phyloP scores from a whole-genome alignment of 176 grass and related monocot species.

The Hsuehochloa calcarea region DNA sequence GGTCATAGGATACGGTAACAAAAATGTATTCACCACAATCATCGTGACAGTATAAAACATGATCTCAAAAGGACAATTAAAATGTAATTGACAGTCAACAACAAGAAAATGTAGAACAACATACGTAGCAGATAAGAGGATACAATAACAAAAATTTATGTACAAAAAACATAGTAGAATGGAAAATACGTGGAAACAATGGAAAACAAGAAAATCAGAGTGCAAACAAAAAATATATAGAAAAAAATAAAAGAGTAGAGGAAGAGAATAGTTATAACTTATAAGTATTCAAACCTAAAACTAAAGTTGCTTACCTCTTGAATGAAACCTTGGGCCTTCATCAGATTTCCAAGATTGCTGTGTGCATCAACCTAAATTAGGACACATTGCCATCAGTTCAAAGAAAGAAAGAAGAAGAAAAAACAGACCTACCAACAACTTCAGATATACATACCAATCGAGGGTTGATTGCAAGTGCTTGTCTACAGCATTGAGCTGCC shows the following conservation, averaged over 20 bases:
- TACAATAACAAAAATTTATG: neutral
- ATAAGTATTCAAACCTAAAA: neutral
- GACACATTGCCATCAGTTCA: slow-evolving; percentile 33
- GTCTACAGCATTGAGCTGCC: slow-evolving; percentile 90
- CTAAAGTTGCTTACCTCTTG: slow-evolving; percentile 60
- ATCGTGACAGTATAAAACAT: neutral
- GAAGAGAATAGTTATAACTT: neutral
- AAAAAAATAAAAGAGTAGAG: neutral
- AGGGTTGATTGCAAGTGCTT: slow-evolving; percentile 88
- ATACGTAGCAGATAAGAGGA: neutral
- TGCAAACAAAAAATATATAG: neutral
- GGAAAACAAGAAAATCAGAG: neutral
- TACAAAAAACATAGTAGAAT: neutral
- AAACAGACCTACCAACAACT: slow-evolving; percentile 21
- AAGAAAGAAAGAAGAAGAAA: neutral
- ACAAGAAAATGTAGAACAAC: neutral
- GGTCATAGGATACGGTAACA: neutral
- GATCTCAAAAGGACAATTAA: neutral
- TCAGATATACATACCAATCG: slow-evolving; percentile 50
- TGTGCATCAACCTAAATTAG: slow-evolving; percentile 93
- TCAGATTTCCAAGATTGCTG: slow-evolving; percentile 94
- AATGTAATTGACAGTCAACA: neutral
- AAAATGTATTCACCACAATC: neutral
- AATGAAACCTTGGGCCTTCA: slow-evolving; percentile 93
- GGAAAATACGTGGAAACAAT: neutral